Base-by-base conservation (phyloP, 2,329 filamentous ascomycete genomes). In the Cercospora sp. region DNA sequence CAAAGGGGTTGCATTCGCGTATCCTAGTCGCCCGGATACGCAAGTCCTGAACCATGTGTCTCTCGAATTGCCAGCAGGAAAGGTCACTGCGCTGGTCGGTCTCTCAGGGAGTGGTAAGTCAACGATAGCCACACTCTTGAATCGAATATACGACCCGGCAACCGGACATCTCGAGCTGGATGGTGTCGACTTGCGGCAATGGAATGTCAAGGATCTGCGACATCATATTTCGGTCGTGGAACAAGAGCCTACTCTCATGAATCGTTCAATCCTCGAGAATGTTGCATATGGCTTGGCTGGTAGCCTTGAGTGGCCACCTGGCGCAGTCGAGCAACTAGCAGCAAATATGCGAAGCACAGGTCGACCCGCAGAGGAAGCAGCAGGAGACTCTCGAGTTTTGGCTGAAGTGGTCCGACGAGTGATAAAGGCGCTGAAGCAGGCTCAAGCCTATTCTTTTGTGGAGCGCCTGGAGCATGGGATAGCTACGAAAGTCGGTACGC, bases 361-460 rank as follows among this genome's bases (percentile, higher is more conserved):
- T 4, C 36, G 13, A 84, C 31, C 75, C 80, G 42, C 42, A 18
- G 36, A 62, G 8, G 10, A 31, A 16, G 72, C 76, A 8, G 82
- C 81, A 16, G 83, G 85, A 3, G 78, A 59, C 3, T 55, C 28
- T 31, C 31, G 13, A 23, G 16, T 48, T 5, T n/a, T 53, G 80
- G 74, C 5, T 78, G 18, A 62, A 26, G 42, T 48, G n/a, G 16
- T 62, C 5, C 23, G 9, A 28, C 77, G 85, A 30, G 82, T 86
- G 2, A 79, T 81, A 26, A 74, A 73, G 13, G 85, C 88, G 18
- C 84, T 87, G 2, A 79, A 78, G 16, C 80, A 89, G 26, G 88
- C 89, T 0, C 87, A 90, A 75, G 88, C 66, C 16, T 33, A 67
- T 59, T 74, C 73, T 13, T 90, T 88, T 73, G 87, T 87, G 70